Base-by-base conservation (phyloP, 441 rosid genomes). In the Pelargonium myrrhifolium region DNA sequence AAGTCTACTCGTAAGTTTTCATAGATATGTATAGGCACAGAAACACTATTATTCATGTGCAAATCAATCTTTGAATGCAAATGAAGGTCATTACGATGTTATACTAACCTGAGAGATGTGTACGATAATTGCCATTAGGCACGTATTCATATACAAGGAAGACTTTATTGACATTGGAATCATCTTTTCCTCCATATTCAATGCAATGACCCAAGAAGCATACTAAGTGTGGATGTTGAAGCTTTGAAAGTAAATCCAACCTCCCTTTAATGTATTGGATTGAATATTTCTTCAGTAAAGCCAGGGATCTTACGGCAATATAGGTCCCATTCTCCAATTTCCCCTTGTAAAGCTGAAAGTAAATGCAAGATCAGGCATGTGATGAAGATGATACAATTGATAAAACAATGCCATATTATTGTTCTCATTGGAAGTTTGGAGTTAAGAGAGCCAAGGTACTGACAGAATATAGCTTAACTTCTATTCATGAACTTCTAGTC, bases 221-320 rank as follows among this genome's bases (percentile, higher is more conserved):
- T 65, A 93, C 96, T 74, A 93, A 82, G 79, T 93, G 88, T 76
- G 96, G 93, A 80, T 93, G 99, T 55, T 86, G 90, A 72, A 93
- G 88, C 85, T 89, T 93, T 39, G 92, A 81, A 59, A 93, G 80
- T 68, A 87, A 84, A 71, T 89, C 97, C 62, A 93, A 70, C 69
- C 85, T 88, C 71, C 77, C 77, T 78, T 79, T 87, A 63, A 93
- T 87, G 75, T 81, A 89, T 68, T 89, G 92, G 77, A 83, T 80
- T 6, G 95, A 86, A 69, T 81, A 78, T 78, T 83, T 93, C 76
- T 79, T 93, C 75, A 78, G 72, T 64, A 84, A 82, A 70, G 82
- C 69, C 56, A 89, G 66, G 42, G 85, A 84, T 68, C 96, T 79
- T 71, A 93, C 80, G 43, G 88, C 88, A 67, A 88, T 81, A 71